phyloP scores from a whole-genome alignment of 2,329 filamentous ascomycete species.

The Paraphoma chrysanthemicola region DNA sequence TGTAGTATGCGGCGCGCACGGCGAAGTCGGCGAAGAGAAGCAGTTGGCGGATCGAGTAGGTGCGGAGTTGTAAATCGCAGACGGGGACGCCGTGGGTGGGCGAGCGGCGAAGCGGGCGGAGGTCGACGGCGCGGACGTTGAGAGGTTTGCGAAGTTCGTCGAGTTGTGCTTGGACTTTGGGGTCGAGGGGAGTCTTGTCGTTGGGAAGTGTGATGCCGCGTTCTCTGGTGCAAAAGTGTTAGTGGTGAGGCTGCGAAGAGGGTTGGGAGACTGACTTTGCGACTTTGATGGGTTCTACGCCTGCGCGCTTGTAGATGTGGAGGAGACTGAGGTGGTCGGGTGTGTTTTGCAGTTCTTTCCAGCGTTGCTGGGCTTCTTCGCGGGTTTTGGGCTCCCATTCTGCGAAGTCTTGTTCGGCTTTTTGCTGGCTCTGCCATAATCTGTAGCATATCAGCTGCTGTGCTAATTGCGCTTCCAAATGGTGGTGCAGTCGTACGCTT shows the following conservation, averaged over 20 bases:
- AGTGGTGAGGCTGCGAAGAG: constrained; percentile 2
- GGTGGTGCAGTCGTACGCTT: constrained; percentile 23
- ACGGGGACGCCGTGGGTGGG: constrained; percentile 79
- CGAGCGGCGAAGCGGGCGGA: constrained; percentile 80
- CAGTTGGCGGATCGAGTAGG: constrained; percentile 86
- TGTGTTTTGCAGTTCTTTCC: constrained; percentile 38
- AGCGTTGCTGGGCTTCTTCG: constrained; percentile 35
- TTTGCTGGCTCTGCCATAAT: constrained; percentile 33
- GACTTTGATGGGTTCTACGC: constrained; percentile 43
- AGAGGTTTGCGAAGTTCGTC: constrained; percentile 62
- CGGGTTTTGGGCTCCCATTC: constrained; percentile 37
- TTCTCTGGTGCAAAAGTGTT: constrained; percentile 28
- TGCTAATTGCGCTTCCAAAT: neutral
- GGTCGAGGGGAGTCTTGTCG: constrained; percentile 37
- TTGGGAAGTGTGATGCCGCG: constrained; percentile 40
- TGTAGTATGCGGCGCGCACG: constrained; percentile 91
- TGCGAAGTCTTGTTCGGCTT: constrained; percentile 23
- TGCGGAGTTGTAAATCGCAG: constrained; percentile 91
- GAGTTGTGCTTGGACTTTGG: constrained; percentile 38
- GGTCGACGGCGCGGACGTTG: constrained; percentile 83
- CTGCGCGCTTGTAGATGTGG: constrained; percentile 39
- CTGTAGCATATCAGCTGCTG: constrained; percentile 23
- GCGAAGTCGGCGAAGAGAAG: constrained; percentile 97
- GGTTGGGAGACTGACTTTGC: constrained; percentile 37
- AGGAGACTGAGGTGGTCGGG: constrained; percentile 41